Percentiles rank a stretch among this genome's conserved stretches.
Evolutionary conservation across 345 rosid genomes (phyloP).

Genomic region (Ceriops zippeliana): DNA sequence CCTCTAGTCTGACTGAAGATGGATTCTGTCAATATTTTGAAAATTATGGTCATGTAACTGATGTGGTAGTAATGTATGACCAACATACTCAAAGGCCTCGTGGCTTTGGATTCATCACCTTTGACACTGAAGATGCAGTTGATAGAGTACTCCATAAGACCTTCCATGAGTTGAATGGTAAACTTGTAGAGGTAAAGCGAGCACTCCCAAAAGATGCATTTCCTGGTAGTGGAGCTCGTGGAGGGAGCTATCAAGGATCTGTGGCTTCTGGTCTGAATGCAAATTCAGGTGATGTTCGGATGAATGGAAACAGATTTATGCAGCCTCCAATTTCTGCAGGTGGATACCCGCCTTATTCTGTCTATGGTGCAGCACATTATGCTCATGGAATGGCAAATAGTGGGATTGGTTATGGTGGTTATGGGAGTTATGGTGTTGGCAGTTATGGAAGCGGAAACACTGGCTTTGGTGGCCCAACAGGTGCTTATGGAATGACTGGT

Average conservation of each 20-base stretch:
- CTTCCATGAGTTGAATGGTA: conserved; percentile 37
- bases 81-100: conserved; percentile 43
- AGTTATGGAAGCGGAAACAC: conserved; percentile 28
- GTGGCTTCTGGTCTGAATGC: conserved; percentile 21
- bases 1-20: conserved; percentile 34
- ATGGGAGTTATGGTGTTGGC: conserved; percentile 29
- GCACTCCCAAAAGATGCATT: conserved; percentile 39
- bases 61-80: conserved; percentile 43
- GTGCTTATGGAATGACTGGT: conserved; percentile 35
- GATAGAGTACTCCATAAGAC: conserved; percentile 34
- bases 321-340: conserved; percentile 27
- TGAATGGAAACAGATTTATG: conserved; percentile 34
- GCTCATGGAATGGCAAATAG: conserved; percentile 32
- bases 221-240: conserved; percentile 27
- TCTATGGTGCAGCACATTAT: conserved; percentile 25
- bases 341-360: conserved; percentile 30
- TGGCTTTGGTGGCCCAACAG: conserved; percentile 32
- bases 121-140: conserved; percentile 41
- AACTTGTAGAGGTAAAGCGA: conserved; percentile 40
- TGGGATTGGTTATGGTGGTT: conserved; percentile 35
- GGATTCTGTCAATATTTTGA: conserved; percentile 37
- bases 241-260: conserved; percentile 30
- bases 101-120: conserved; percentile 46
- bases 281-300: conserved; percentile 20
- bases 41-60: conserved; percentile 37